Evolutionary conservation across 495 filamentous ascomycete genomes (phyloP).

Genomic region (Penicillium malachiteum): DNA sequence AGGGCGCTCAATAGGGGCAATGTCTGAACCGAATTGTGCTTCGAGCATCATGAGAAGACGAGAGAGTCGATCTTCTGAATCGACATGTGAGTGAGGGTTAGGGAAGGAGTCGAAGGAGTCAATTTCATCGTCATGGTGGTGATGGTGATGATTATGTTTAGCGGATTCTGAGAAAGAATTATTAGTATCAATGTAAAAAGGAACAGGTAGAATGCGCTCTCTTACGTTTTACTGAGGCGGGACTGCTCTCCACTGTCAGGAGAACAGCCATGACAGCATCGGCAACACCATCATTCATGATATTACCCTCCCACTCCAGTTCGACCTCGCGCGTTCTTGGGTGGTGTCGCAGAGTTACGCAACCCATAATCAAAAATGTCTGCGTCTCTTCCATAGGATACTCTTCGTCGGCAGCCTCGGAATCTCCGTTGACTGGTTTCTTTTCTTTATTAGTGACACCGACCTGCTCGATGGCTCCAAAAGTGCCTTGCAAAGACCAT

Average conservation of each 20-base stretch:
- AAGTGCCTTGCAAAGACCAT: constrained; percentile 93
- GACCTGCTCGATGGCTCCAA: constrained; percentile 79
- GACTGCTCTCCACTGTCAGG: constrained; percentile 84
- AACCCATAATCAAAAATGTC: constrained; percentile 85
- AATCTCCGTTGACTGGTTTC: constrained; percentile 26
- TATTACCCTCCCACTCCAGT: constrained; percentile 95
- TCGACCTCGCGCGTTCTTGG: constrained; percentile 73
- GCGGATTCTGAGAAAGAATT: constrained; percentile 47
- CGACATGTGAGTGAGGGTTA: constrained; percentile 70
- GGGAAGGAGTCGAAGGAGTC: constrained; percentile 33
- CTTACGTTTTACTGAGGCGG: constrained; percentile 91
- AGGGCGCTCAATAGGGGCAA: constrained; percentile 69
- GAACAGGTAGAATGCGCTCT: background rate
- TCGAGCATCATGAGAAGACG: constrained; percentile 95
- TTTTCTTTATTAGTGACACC: constrained; percentile 35
- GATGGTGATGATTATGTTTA: constrained; percentile 54
- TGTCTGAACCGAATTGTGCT: constrained; percentile 84
- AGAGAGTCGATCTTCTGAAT: constrained; percentile 70
- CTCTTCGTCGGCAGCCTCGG: constrained; percentile 51
- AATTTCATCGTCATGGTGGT: constrained; percentile 44
- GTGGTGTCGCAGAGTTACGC: constrained; percentile 69
- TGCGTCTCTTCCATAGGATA: constrained; percentile 44
- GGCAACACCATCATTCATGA: constrained; percentile 95
- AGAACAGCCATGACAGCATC: constrained; percentile 93
- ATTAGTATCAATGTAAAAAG: constrained; percentile 10